Conservation (phyloP, 306 rosid genomes). For the Sechiopsis laciniata region DNA sequence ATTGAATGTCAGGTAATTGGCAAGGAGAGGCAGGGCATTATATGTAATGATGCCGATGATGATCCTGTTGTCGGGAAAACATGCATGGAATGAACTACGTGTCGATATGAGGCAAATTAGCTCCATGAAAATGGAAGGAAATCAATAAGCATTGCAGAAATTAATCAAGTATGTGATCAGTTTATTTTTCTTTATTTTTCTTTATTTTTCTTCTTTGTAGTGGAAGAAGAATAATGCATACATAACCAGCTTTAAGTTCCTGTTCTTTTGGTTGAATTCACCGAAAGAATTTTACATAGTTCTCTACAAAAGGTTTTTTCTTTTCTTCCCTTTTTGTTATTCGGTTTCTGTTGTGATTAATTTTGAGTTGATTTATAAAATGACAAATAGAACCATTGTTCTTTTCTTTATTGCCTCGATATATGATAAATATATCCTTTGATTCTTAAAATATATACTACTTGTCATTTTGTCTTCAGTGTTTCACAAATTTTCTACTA, state of each 20-base stretch:
- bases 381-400: neutral
- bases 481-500: neutral
- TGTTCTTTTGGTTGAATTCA: conserved; percentile 12
- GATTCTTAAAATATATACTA: neutral
- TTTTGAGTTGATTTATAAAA: neutral
- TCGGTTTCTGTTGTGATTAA: neutral
- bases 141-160: neutral
- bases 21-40: conserved; percentile 3
- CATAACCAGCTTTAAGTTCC: neutral
- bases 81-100: conserved; percentile 17
- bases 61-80: conserved; percentile 19
- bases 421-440: neutral
- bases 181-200: neutral
- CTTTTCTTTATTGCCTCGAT: neutral
- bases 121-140: neutral
- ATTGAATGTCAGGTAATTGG: conserved; percentile 3
- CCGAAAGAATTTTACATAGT: conserved; percentile 10
- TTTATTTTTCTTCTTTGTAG: neutral
- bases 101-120: conserved; percentile 15
- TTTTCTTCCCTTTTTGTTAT: neutral
- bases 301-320: neutral
- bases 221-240: conserved; percentile 14
- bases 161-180: conserved; percentile 16
- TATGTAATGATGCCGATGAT: neutral
- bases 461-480: neutral